Percentiles rank a stretch among this genome's conserved stretches.
Conservation (phyloP, 331 rosid species). For the Rhamnella rubrinervis region DNA sequence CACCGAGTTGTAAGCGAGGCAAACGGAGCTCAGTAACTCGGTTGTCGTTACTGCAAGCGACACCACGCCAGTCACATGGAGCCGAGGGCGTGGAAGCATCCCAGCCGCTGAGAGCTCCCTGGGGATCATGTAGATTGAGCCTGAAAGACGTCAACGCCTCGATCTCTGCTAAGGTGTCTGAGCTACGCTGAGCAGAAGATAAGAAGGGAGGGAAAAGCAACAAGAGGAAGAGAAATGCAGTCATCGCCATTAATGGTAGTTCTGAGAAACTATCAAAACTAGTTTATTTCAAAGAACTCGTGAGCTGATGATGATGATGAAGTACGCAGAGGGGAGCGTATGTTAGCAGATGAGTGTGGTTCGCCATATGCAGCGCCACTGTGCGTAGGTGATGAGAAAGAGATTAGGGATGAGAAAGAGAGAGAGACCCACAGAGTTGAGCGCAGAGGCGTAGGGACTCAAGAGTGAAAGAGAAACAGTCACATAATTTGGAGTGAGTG, state of each 20-base stretch:
- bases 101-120: constrained; percentile 43
- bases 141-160: constrained; percentile 44
- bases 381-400: neutral
- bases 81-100: constrained; percentile 41
- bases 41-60: constrained; percentile 29
- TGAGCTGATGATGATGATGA: neutral
- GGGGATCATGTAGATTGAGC: constrained; percentile 49
- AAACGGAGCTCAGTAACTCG: constrained; percentile 73
- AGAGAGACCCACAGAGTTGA: too few relatives aligned
- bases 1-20: constrained; percentile 80
- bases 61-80: constrained; percentile 66
- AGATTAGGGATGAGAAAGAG: too few relatives aligned
- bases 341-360: constrained; percentile 13
- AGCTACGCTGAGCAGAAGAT: constrained; percentile 44
- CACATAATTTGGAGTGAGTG: neutral
- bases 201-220: constrained; percentile 49
- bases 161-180: constrained; percentile 32
- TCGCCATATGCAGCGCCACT: constrained; percentile 22
- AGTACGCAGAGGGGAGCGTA: constrained; percentile 23
- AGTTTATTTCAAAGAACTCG: too few relatives aligned
- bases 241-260: constrained; percentile 6
- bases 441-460: constrained; percentile 1
- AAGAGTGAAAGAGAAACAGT: neutral
- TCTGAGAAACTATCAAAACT: neutral
- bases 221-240: constrained; percentile 14